Evolutionary conservation across 306 rosid species (phyloP).

Genomic region (Malus sylvestris): DNA sequence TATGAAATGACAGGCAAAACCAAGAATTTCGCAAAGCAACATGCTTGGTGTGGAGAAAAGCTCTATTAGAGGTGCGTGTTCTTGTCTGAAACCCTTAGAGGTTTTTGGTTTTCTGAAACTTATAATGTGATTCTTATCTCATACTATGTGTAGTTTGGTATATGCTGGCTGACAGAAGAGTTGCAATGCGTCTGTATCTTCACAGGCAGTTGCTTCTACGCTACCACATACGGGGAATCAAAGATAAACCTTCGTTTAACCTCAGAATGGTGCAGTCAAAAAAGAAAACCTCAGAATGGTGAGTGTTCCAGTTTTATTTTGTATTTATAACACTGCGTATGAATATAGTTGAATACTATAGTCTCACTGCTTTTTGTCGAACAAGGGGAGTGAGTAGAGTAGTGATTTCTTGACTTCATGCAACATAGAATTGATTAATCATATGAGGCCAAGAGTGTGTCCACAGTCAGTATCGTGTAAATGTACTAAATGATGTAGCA

Average conservation of each 20-base stretch:
- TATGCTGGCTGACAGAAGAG: background rate
- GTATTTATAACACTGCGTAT: background rate
- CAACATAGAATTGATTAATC: background rate
- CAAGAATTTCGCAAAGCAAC: too few species aligned
- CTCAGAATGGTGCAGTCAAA: slow-evolving; percentile 53
- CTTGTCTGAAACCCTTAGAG: too few species aligned
- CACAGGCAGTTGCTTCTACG: slow-evolving; percentile 60
- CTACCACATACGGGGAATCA: slow-evolving; percentile 65
- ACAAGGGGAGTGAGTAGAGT: background rate
- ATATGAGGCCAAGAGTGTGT: background rate
- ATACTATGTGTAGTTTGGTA: too few species aligned
- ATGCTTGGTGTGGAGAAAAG: too few species aligned
- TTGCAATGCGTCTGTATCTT: background rate
- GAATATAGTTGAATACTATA: background rate
- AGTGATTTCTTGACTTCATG: too few species aligned
- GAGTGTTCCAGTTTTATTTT: slow-evolving; percentile 20
- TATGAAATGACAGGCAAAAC: too few species aligned
- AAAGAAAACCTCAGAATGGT: slow-evolving; percentile 50
- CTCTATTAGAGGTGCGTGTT: too few species aligned
- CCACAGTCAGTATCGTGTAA: background rate
- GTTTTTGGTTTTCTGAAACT: too few species aligned
- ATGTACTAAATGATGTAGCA: background rate
- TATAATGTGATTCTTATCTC: too few species aligned
- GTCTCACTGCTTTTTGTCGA: background rate
- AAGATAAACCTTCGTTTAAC: slow-evolving; percentile 64